These are phyloP conservation scores for Rhodotorula sp. DNA, from an alignment of 1,284 basidiomycete genomes.

Conservation along the genomic window DNA sequence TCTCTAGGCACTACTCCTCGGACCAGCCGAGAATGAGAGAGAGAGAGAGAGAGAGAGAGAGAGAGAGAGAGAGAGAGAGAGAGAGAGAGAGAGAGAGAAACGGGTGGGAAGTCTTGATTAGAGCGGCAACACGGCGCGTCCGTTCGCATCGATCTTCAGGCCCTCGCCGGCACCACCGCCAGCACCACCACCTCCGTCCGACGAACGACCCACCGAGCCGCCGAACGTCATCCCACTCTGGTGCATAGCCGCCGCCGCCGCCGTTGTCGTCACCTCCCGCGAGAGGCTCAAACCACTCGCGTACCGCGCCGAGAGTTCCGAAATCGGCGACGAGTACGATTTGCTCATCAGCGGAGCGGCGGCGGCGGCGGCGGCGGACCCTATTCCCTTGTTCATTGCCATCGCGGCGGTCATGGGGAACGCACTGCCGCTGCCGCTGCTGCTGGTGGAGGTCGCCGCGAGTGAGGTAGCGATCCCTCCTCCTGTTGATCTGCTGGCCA, in stretches of 20 bases:
- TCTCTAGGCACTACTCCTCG: no score
- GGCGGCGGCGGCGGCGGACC: neutral
- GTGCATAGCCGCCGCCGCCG: neutral
- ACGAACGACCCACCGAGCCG: neutral
- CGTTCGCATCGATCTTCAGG: conserved; percentile 16
- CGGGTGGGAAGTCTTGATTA: neutral
- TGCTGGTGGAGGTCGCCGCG: neutral
- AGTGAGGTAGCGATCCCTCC: neutral
- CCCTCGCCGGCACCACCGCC: conserved; percentile 1
- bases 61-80: no score
- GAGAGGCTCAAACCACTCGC: neutral
- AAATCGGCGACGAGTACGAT: conserved; percentile 7
- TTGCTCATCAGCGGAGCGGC: conserved; percentile 9
- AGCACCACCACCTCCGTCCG: neutral
- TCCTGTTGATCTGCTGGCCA: neutral
- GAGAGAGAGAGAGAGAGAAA: no score
- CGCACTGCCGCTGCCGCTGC: no score
- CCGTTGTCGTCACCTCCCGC: no score
- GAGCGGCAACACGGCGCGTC: conserved; percentile 17
- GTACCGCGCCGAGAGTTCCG: conserved; percentile 11
- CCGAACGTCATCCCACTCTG: neutral
- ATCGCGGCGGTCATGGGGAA: no score
- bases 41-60: no score
- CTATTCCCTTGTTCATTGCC: no score
- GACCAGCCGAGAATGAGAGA: no score